Conservation (phyloP, 2,329 filamentous ascomycete species). For the Cordyceps pruinosa region DNA sequence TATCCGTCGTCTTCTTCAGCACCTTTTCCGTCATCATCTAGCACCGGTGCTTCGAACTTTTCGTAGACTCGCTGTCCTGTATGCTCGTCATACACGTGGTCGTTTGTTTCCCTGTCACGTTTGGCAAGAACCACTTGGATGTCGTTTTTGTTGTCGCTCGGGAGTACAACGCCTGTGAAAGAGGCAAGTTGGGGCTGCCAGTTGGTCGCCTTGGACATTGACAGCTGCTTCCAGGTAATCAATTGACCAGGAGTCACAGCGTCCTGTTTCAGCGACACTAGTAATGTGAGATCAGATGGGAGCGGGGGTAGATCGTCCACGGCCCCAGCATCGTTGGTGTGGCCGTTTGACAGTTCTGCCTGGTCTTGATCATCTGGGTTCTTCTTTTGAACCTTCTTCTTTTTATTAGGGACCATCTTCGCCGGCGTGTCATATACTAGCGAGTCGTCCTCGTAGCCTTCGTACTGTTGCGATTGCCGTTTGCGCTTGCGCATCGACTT, state of each 20-base stretch:
- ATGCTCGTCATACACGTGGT: slow-evolving; percentile 55
- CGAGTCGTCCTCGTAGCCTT: slow-evolving; percentile 25
- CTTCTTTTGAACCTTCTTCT: slow-evolving; percentile 33
- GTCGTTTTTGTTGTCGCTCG: slow-evolving; percentile 42
- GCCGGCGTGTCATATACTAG: neutral
- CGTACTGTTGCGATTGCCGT: slow-evolving; percentile 31
- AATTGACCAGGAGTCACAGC: slow-evolving; percentile 53
- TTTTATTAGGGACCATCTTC: slow-evolving; percentile 12
- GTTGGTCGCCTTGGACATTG: slow-evolving; percentile 53
- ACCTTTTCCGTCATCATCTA: slow-evolving; percentile 51
- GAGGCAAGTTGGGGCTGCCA: slow-evolving; percentile 59
- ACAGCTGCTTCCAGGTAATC: slow-evolving; percentile 61
- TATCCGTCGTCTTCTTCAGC: slow-evolving; percentile 55
- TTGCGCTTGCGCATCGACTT: slow-evolving; percentile 43
- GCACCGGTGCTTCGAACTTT: slow-evolving; percentile 67
- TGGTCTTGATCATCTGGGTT: slow-evolving; percentile 15
- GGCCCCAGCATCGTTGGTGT: slow-evolving; percentile 25
- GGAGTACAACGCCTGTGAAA: slow-evolving; percentile 60
- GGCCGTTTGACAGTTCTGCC: neutral
- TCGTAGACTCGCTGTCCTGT: slow-evolving; percentile 68
- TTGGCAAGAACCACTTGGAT: slow-evolving; percentile 61
- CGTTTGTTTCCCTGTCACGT: slow-evolving; percentile 54
- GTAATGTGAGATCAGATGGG: slow-evolving; percentile 47
- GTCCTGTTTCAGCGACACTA: slow-evolving; percentile 43
- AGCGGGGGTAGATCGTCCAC: slow-evolving; percentile 56